A percentile compares a stretch with the other conserved stretches of the same genome.
These are phyloP conservation scores for Backusella mclennaniae DNA, from an alignment of 192 early-diverging fungal genomes.

Conservation along the genomic window DNA sequence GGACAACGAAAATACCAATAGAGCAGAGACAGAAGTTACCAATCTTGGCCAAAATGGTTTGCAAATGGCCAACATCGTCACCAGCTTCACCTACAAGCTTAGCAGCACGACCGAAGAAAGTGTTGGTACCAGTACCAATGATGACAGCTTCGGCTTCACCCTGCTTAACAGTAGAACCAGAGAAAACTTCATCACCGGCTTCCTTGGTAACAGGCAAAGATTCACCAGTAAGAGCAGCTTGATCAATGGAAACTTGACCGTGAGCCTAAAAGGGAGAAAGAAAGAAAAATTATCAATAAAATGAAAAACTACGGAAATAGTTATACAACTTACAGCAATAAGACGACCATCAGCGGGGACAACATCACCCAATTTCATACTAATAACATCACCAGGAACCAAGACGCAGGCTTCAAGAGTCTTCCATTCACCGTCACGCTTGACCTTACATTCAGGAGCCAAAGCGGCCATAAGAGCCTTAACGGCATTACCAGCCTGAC, in stretches of 20 bases:
- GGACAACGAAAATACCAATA: slow-evolving; percentile 67
- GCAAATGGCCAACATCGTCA: slow-evolving; percentile 74
- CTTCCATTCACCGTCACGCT: slow-evolving; percentile 78
- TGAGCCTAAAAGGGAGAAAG: slow-evolving; percentile 24
- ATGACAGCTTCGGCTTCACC: slow-evolving; percentile 74
- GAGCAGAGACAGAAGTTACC: slow-evolving; percentile 75
- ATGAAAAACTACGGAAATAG: neutral
- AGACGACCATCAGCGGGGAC: slow-evolving; percentile 86
- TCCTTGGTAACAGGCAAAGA: slow-evolving; percentile 70
- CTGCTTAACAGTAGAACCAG: slow-evolving; percentile 76
- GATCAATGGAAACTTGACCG: slow-evolving; percentile 61
- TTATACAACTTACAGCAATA: slow-evolving; percentile 53
- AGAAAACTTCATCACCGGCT: slow-evolving; percentile 68
- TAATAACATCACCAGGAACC: slow-evolving; percentile 88
- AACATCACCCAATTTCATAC: slow-evolving; percentile 82
- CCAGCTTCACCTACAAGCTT: slow-evolving; percentile 67
- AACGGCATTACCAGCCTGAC: slow-evolving; percentile 84
- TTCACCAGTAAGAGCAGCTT: slow-evolving; percentile 74
- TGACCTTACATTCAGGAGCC: slow-evolving; percentile 82
- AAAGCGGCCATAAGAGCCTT: slow-evolving; percentile 89
- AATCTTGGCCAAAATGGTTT: slow-evolving; percentile 68
- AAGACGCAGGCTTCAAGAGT: slow-evolving; percentile 70
- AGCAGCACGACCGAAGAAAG: slow-evolving; percentile 79
- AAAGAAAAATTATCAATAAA: neutral
- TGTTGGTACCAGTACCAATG: slow-evolving; percentile 77